Evolutionary conservation across 202 grass and related monocot species (phyloP).

Genomic region (Sporobolus alterniflorus): DNA sequence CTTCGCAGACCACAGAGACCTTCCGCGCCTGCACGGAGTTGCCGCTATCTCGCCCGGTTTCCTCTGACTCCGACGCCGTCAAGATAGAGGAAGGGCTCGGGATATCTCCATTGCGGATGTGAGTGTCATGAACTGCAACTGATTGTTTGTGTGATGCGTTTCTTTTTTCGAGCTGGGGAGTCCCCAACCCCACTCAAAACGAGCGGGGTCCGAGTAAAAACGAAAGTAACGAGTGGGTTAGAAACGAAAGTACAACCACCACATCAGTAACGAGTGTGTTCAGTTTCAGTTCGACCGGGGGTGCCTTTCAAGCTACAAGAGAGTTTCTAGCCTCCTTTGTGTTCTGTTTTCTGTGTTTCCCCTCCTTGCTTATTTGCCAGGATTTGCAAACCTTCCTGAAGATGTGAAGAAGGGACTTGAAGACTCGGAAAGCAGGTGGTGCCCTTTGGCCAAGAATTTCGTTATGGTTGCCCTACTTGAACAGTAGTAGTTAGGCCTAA

Average conservation of each 20-base stretch:
- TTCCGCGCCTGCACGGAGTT: not conserved
- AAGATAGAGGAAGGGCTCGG: slow-evolving; percentile 94
- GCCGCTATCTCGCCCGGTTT: too few relatives aligned
- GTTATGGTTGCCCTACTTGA: not conserved
- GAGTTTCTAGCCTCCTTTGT: not conserved
- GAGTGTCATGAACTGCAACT: not conserved
- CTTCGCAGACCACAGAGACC: slow-evolving; percentile 44
- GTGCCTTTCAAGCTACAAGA: not conserved
- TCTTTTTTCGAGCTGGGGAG: slow-evolving; percentile 60
- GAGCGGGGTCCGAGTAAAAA: too few relatives aligned
- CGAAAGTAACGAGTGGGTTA: too few relatives aligned
- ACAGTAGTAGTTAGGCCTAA: not conserved
- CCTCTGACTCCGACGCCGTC: not conserved
- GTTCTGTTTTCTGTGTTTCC: not conserved
- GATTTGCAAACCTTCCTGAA: slow-evolving; percentile 72
- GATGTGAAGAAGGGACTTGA: slow-evolving; percentile 67
- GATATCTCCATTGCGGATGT: slow-evolving; percentile 87
- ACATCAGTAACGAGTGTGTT: too few relatives aligned
- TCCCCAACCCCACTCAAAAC: too few relatives aligned
- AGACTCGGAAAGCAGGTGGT: slow-evolving; percentile 89
- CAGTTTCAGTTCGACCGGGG: not conserved
- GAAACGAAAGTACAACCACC: too few relatives aligned
- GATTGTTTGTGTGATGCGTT: not conserved
- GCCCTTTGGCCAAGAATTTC: not conserved
- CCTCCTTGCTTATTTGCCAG: slow-evolving; percentile 41